Conservation (phyloP, 257 asterid species). For the Osmanthus fragrans region DNA sequence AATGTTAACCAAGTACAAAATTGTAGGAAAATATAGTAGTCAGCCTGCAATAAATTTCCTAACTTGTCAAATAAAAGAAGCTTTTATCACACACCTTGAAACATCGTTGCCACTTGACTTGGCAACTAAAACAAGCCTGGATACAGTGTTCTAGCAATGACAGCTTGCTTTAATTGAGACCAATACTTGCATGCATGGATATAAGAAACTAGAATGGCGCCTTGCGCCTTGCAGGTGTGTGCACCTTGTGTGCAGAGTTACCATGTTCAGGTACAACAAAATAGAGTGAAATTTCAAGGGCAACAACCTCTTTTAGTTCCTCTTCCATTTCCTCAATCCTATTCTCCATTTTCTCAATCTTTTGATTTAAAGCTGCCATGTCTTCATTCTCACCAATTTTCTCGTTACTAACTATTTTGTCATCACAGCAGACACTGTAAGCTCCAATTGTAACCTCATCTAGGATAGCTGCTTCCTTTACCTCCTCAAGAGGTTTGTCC, state of each 20-base stretch:
- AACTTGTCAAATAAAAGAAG: slow-evolving; percentile 18
- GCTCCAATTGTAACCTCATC: slow-evolving; percentile 51
- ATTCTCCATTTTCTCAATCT: slow-evolving; percentile 76
- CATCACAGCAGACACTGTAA: slow-evolving; percentile 49
- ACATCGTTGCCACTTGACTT: slow-evolving; percentile 92
- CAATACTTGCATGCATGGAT: slow-evolving; percentile 77
- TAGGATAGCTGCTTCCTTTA: slow-evolving; percentile 41
- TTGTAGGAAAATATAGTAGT: slow-evolving; percentile 18
- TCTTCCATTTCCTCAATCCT: slow-evolving; percentile 72
- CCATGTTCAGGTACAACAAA: slow-evolving; percentile 95
- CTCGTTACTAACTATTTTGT: slow-evolving; percentile 40
- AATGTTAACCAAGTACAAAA: slow-evolving; percentile 64
- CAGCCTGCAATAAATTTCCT: slow-evolving; percentile 22
- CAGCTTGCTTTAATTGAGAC: slow-evolving; percentile 76
- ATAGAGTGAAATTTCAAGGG: slow-evolving; percentile 86
- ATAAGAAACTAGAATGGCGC: slow-evolving; percentile 64
- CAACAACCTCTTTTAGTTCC: slow-evolving; percentile 92
- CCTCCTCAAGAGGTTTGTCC: slow-evolving; percentile 46
- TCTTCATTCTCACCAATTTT: slow-evolving; percentile 42
- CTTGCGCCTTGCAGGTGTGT: slow-evolving; percentile 81
- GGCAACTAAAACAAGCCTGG: slow-evolving; percentile 81
- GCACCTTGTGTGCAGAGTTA: slow-evolving; percentile 90
- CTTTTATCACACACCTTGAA: slow-evolving; percentile 57
- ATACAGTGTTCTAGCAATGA: slow-evolving; percentile 77
- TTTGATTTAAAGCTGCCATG: slow-evolving; percentile 41